These are phyloP conservation scores for Ceratocystis cubensis DNA, from an alignment of 2,329 filamentous ascomycete species.

Conservation along the genomic window DNA sequence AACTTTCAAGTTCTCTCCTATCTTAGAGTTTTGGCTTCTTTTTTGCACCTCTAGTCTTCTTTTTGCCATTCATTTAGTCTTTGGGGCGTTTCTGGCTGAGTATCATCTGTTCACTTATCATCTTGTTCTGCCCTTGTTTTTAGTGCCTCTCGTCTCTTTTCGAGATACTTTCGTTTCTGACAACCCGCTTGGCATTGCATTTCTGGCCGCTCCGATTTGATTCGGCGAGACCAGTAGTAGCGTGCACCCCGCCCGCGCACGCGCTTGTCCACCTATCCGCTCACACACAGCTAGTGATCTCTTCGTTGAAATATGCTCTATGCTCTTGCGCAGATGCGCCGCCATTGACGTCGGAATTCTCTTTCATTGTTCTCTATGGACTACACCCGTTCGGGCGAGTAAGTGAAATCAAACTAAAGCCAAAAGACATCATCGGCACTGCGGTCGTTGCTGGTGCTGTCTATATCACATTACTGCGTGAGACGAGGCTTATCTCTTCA, in stretches of 20 bases:
- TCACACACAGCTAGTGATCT: background rate
- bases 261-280: background rate
- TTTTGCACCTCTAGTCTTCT: background rate
- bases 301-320: slow-evolving; percentile 13
- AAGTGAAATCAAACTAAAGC: slow-evolving; percentile 9
- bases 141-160: background rate
- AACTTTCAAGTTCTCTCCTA: slow-evolving; percentile 2
- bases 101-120: background rate
- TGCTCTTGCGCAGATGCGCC: slow-evolving; percentile 15
- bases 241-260: too few relatives aligned
- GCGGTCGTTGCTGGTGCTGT: too few relatives aligned
- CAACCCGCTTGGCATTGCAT: background rate
- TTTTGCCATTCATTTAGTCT: background rate
- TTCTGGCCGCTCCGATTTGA: background rate
- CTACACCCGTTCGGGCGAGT: slow-evolving; percentile 17
- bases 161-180: background rate
- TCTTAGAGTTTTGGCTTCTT: slow-evolving; percentile 6
- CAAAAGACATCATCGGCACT: background rate
- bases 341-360: background rate
- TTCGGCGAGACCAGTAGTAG: background rate
- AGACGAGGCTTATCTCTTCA: background rate
- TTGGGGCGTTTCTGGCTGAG: background rate
- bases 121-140: background rate
- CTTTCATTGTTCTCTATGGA: slow-evolving; percentile 17
- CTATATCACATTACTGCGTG: too few relatives aligned